These are phyloP conservation scores for Fusarium sp. DNA, from an alignment of 2,329 filamentous ascomycete species.

Conservation along the genomic window DNA sequence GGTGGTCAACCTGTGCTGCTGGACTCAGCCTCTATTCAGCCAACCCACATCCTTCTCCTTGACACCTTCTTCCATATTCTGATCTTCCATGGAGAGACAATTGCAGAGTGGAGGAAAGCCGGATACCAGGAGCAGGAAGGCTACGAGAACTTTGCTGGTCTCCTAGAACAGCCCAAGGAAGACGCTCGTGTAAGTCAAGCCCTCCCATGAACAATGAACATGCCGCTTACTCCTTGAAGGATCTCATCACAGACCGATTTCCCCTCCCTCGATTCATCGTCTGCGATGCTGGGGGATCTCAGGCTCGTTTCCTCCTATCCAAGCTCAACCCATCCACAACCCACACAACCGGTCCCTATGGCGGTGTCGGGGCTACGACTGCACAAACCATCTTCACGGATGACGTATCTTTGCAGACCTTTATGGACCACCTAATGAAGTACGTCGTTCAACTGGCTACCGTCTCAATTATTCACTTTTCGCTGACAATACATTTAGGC, in stretches of 20 bases:
- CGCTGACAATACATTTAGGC: conserved; percentile 48
- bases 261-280: conserved; percentile 99
- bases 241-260: conserved; percentile 96
- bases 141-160: conserved; percentile 92
- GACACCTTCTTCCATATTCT: conserved; percentile 99
- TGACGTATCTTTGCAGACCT: conserved; percentile 96
- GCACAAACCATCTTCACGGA: conserved; percentile 99
- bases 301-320: conserved; percentile 94
- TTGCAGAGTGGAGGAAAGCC: conserved; percentile 97
- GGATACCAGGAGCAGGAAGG: conserved; percentile 98
- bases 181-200: conserved; percentile 82
- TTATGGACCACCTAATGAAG: conserved; percentile 99
- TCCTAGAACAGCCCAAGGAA: conserved; percentile 94
- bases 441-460: conserved; percentile 58
- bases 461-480: background rate
- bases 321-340: conserved; percentile 98
- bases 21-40: conserved; percentile 96
- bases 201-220: background rate
- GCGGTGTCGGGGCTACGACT: conserved; percentile 84
- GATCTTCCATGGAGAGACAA: conserved; percentile 98
- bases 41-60: conserved; percentile 90
- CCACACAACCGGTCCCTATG: conserved; percentile 92
- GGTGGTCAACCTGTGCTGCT: conserved; percentile 93
- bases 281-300: conserved; percentile 97
- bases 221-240: conserved; percentile 63